phyloP scores from a whole-genome alignment of 805 yeast genomes.

The Schwanniomyces yamadae region DNA sequence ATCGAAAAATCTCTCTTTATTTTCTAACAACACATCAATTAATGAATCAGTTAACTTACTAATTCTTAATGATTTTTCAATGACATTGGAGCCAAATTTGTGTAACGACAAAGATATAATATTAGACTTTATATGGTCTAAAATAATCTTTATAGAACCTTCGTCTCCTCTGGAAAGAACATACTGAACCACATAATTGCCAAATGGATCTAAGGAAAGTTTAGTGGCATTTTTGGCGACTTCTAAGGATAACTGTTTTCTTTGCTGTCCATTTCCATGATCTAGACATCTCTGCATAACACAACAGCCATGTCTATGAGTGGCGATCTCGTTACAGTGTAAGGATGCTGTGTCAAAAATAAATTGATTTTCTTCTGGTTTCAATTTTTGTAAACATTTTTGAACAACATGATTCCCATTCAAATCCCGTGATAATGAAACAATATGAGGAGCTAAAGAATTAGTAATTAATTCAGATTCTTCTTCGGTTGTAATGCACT shows the following conservation, averaged over 20 bases:
- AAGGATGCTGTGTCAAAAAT: slow-evolving; percentile 81
- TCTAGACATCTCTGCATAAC: slow-evolving; percentile 94
- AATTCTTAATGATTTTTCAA: slow-evolving; percentile 54
- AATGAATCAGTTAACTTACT: slow-evolving; percentile 45
- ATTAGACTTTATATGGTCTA: slow-evolving; percentile 35
- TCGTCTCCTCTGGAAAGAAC: slow-evolving; percentile 58
- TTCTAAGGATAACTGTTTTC: slow-evolving; percentile 60
- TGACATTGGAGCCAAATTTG: slow-evolving; percentile 60
- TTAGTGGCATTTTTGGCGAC: slow-evolving; percentile 68
- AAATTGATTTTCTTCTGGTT: slow-evolving; percentile 72
- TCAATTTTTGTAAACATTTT: slow-evolving; percentile 76
- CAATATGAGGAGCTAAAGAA: slow-evolving; percentile 68
- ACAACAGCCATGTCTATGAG: slow-evolving; percentile 97
- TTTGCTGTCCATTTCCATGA: slow-evolving; percentile 73
- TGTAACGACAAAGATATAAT: slow-evolving; percentile 51
- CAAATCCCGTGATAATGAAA: slow-evolving; percentile 77
- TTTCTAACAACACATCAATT: slow-evolving; percentile 41
- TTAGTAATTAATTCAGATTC: slow-evolving; percentile 66
- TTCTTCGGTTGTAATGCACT: slow-evolving; percentile 67
- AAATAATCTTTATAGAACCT: slow-evolving; percentile 28
- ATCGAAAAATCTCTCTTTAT: slow-evolving; percentile 34
- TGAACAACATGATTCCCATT: slow-evolving; percentile 98
- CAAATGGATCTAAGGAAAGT: slow-evolving; percentile 88
- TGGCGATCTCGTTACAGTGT: slow-evolving; percentile 78
- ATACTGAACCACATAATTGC: slow-evolving; percentile 95